Base-by-base conservation (phyloP, 2,329 filamentous ascomycete species). In the Periglandula ipomoeae region DNA sequence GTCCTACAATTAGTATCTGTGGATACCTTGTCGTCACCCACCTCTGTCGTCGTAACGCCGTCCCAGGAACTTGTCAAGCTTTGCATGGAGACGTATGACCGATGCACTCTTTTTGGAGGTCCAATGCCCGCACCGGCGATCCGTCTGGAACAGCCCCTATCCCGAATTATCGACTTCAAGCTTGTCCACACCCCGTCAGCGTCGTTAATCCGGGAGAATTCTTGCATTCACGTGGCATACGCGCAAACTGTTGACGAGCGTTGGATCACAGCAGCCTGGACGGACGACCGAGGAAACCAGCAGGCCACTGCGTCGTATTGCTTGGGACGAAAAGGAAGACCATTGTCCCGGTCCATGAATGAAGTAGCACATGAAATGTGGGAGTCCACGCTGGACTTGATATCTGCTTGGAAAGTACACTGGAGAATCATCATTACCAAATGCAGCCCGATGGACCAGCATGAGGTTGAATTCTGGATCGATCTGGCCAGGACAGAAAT, bases 251-350 rank as follows among this genome's bases (percentile, higher is more conserved):
- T 83, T 10, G 86, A 91, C 61, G 80, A 84, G 19, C 73, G 82
- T 8, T 95, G 89, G 89, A 69, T 93, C 34, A 84, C 83, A 11
- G 85, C 81, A 5, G 84, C 85, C 0, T 94, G 88, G 88, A 87
- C 84, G 1, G 87, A 94, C 60, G 87, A 82, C 55, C 78, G 78
- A 23, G 88, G 88, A 2, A 80, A 78, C 51, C 80, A 85, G 52
- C 85, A 90, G 61, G 80, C 82, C 55, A 86, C 78, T 15, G 78
- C 82, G 1, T 84, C 85, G 0, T 91, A 89, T 63, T 87, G 84
- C 57, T 69, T 91, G 40, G 72, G 80, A 15, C 71, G 82, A 52
- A 75, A 80, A 65, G 71, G 76, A 56, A 70, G 74, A 48, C 62
- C 70, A 1, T 60, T 76, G 3, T 69, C 75, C 7, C 75, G 71